Evolutionary conservation across 148 eudicot species (phyloP), one percentile per base, ranked within the genome.

Genomic region (Chenopodium berlandieri): DNA sequence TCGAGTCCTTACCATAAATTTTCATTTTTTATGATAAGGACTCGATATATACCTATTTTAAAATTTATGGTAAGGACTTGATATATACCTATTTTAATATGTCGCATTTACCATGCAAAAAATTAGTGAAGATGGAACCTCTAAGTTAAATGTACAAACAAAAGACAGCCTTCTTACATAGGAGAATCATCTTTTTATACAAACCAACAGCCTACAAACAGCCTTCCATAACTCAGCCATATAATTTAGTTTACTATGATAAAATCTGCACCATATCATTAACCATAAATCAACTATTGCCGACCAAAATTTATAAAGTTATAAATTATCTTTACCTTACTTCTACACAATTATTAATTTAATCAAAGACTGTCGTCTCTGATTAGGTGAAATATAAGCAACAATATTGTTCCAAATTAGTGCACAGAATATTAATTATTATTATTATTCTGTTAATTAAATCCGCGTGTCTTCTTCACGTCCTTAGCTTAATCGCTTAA

Each of bases 121-220:
- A 17, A 56, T 56, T 14, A 56, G 62, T 1, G 7, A 56, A 56
- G 62, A 17, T 54, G 60, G 13, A 48, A 48, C 52, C 14, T 48
- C 13, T 40, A 40, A 40, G 1, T 40, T 40, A 40, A 37, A 40
- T 40, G 7, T 40, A 50, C 54, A 50, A 50, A 79, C 81, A 69
- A 79, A 79, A 52, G 31, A 69, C 75, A 79, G 75, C 81, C 80
- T 78, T 78, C 40, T 10, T 67, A 54, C 17, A 2, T 0, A 56
- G 62, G 17, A 56, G 22, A 17, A 56, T 56, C 6, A 78, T 1
- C 81, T 68, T 68, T 78, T 79, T 6, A 63, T 67, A 50, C 81
- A 31, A 50, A 50, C 81, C 31, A 30, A 22, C 78, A 75, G 16
- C 30, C 82, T 12, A 32, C 62, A 68, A 70, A 40, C 31, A 52